Conservation (phyloP, 768 basidiomycete genomes). For the Lactarius hengduanensis region DNA sequence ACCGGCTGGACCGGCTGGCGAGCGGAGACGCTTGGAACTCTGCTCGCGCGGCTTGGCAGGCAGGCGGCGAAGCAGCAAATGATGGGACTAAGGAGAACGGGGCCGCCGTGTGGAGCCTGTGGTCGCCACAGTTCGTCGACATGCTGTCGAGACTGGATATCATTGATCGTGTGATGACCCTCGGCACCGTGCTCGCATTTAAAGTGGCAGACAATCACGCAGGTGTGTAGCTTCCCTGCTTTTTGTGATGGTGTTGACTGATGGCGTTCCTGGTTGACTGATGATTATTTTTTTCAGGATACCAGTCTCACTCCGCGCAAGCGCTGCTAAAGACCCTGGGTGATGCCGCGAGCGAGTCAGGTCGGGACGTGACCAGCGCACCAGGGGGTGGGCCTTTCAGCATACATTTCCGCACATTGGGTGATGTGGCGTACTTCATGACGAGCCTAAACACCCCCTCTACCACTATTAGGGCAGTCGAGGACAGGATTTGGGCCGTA, state of each 20-base stretch:
- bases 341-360: slow-evolving; percentile 29
- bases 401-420: slow-evolving; percentile 85
- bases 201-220: slow-evolving; percentile 57
- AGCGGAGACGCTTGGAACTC: slow-evolving; percentile 54
- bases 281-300: slow-evolving; percentile 38
- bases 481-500: slow-evolving; percentile 57
- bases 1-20: slow-evolving; percentile 54
- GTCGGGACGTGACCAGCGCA: slow-evolving; percentile 38
- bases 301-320: slow-evolving; percentile 63
- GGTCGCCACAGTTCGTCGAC: slow-evolving; percentile 72
- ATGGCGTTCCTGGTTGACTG: neutral
- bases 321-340: slow-evolving; percentile 54
- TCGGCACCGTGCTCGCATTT: slow-evolving; percentile 84
- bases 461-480: slow-evolving; percentile 53
- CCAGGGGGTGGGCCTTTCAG: slow-evolving; percentile 59
- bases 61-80: slow-evolving; percentile 16
- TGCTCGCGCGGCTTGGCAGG: slow-evolving; percentile 61
- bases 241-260: neutral
- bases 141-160: slow-evolving; percentile 52
- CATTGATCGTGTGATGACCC: slow-evolving; percentile 78
- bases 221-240: slow-evolving; percentile 44
- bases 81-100: slow-evolving; percentile 22
- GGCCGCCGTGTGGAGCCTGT: slow-evolving; percentile 75
- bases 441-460: slow-evolving; percentile 73
- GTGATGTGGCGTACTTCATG: slow-evolving; percentile 92